Conservation (phyloP, 345 rosid species). For the Eucalyptus cloeziana region DNA sequence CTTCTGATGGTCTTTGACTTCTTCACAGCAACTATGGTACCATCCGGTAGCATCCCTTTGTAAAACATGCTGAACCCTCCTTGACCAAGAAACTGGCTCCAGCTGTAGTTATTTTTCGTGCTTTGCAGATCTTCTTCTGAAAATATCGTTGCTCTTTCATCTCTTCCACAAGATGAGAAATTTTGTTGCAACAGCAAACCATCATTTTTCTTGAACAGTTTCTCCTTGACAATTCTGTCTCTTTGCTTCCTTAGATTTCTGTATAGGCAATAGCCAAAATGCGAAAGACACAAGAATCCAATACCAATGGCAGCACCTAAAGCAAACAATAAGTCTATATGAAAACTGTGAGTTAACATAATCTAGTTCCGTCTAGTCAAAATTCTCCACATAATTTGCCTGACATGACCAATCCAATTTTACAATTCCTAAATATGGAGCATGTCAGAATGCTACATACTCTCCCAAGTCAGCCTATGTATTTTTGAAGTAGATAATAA, state of each 20-base stretch:
- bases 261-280: not conserved
- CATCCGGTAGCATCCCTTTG: too few relatives aligned
- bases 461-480: too few relatives aligned
- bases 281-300: not conserved
- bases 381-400: not conserved
- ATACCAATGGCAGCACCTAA: not conserved
- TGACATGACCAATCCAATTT: too few relatives aligned
- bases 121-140: constrained; percentile 13
- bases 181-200: constrained; percentile 22
- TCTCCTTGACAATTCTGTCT: not conserved
- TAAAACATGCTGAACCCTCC: too few relatives aligned
- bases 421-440: too few relatives aligned
- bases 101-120: constrained; percentile 13
- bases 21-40: too few relatives aligned
- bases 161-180: not conserved
- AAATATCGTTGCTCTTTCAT: constrained; percentile 7
- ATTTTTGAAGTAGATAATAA: too few relatives aligned
- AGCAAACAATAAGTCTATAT: not conserved
- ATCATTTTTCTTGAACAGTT: constrained; percentile 9
- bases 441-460: too few relatives aligned
- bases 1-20: not conserved
- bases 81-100: too few relatives aligned
- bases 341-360: not conserved
- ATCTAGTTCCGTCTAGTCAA: not conserved
- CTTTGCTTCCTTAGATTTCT: not conserved